Base-by-base conservation (phyloP, 495 filamentous ascomycete species). In the Neurospora terricola region DNA sequence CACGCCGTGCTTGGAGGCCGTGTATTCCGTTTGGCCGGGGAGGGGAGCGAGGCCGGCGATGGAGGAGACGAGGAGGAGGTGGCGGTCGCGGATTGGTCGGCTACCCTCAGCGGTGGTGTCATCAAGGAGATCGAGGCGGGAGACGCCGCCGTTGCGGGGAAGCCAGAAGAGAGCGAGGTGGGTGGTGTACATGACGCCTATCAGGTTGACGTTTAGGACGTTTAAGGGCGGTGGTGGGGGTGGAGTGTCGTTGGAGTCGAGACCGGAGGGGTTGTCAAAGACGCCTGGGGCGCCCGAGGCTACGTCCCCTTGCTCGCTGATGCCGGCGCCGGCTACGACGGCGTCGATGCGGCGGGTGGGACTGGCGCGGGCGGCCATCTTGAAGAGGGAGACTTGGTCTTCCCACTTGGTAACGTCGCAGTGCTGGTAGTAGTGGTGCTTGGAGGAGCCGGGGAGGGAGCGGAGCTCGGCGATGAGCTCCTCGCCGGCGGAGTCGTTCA, bases 261-360 rank as follows among this genome's bases (percentile, higher is more conserved):
- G 72, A 12, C 77, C 74, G 7, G 69, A 69, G 0, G 85, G 84
- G 34, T 75, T 38, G 71, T 85, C 82, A 34, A 88, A 81, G 27
- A 72, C 68, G 37, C 80, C 48, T 2, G 23, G 48, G 11, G 48
- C 81, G 11, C 80, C 74, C 0, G 76, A 74, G 4, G 72, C 54
- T 0, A 70, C 69, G 27, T 70, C 43, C 38, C 69, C 43, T 16
- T 71, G 43, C 38, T 87, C 84, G 78, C 87, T 84, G 70, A 92
- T 87, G 38, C 91, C 91, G 5, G 91, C 91, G 77, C 90, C 92
- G 69, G 90, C 89, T 71, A 92, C 86, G 0, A 93, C 88, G 37
- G 84, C 84, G 78, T 92, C 87, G 72, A 93, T 83, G 2, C 81
- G 77, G 10, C 86, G 84, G 42, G 87, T 81, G 1, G 89, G 89